Evolutionary conservation across 2,329 filamentous ascomycete genomes (phyloP).

Genomic region (Fusarium floridanum): DNA sequence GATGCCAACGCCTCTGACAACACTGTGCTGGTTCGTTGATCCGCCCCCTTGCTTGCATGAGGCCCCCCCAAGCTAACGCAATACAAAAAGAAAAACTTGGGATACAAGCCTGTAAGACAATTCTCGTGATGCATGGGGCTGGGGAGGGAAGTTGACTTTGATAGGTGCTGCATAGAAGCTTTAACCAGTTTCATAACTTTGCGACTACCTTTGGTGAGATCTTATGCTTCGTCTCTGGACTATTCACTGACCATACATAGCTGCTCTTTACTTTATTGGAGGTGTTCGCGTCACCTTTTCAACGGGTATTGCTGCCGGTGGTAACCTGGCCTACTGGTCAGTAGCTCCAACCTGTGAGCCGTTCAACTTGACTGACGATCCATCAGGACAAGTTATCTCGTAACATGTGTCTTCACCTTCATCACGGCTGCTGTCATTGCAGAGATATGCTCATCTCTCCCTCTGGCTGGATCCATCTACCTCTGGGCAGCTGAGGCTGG

Average conservation of each 20-base stretch:
- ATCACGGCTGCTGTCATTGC: conserved; percentile 72
- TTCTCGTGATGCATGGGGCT: not conserved
- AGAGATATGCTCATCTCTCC: conserved; percentile 71
- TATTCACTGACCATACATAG: conserved; percentile 48
- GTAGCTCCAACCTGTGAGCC: not conserved
- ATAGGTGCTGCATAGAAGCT: conserved; percentile 68
- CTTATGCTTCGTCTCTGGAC: not conserved
- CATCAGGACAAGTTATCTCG: conserved; percentile 68
- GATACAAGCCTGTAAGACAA: conserved; percentile 44
- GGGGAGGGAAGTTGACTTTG: not conserved
- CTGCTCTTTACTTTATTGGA: conserved; percentile 72
- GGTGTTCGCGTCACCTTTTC: conserved; percentile 71
- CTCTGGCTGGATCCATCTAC: conserved; percentile 70
- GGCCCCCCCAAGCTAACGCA: not conserved
- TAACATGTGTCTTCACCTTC: conserved; percentile 71
- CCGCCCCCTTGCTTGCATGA: not conserved
- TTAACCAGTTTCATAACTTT: conserved; percentile 70
- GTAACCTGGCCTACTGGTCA: conserved; percentile 71
- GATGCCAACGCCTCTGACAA: conserved; percentile 17
- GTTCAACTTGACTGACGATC: not conserved
- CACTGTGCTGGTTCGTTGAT: conserved; percentile 15
- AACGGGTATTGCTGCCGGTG: conserved; percentile 72
- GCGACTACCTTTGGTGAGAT: conserved; percentile 68
- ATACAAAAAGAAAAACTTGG: conserved; percentile 37
- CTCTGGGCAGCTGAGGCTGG: conserved; percentile 72